phyloP scores from a whole-genome alignment of 176 grass and related monocot genomes.

The Oryza meyeriana region DNA sequence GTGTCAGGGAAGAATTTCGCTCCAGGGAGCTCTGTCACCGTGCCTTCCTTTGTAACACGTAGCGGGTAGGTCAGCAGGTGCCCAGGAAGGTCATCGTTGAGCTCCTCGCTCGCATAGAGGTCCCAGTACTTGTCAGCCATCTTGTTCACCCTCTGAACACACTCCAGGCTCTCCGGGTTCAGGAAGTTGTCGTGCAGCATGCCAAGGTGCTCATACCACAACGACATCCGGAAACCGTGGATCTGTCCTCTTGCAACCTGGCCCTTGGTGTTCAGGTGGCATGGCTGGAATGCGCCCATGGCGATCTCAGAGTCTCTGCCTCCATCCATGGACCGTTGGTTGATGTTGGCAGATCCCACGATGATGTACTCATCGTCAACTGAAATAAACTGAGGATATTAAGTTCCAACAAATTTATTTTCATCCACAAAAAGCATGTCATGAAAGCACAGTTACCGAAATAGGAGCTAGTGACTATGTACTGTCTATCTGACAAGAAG shows the following conservation, averaged over 20 bases:
- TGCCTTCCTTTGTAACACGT: conserved; percentile 41
- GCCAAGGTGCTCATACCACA: conserved; percentile 97
- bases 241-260: conserved; percentile 71
- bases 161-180: conserved; percentile 55
- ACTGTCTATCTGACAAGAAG: neutral
- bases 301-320: conserved; percentile 84
- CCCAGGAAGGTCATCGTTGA: conserved; percentile 67
- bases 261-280: conserved; percentile 51
- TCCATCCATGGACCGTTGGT: conserved; percentile 94
- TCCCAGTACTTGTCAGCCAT: conserved; percentile 86
- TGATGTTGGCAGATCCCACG: conserved; percentile 88
- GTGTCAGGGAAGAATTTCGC: conserved; percentile 71
- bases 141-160: conserved; percentile 67
- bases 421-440: neutral
- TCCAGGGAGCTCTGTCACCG: conserved; percentile 60
- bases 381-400: conserved; percentile 33
- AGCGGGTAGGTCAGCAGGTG: conserved; percentile 82
- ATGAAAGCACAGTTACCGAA: conserved; percentile 18
- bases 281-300: conserved; percentile 74
- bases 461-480: neutral
- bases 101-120: conserved; percentile 46
- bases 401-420: neutral
- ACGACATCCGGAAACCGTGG: conserved; percentile 79
- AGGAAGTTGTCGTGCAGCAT: conserved; percentile 67
- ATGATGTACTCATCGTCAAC: conserved; percentile 96